Evolutionary conservation across 352 stramenopile genomes (phyloP).

Genomic region (Phytophthora constricta): DNA sequence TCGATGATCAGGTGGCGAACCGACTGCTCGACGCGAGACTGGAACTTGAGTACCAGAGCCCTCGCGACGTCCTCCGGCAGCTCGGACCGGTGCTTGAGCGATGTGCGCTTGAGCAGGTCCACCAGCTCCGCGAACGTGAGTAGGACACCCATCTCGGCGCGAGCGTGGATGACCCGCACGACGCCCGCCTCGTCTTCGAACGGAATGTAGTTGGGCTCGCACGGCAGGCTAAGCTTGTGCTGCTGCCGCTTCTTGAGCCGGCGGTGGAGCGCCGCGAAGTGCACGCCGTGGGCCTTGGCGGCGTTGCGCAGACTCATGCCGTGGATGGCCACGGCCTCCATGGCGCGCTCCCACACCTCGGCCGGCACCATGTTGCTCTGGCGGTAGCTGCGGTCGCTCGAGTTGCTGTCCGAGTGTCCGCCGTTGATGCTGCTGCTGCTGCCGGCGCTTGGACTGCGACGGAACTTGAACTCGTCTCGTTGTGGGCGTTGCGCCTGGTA

Average conservation of each 20-base stretch:
- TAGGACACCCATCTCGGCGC: conserved; percentile 70
- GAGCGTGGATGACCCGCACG: conserved; percentile 72
- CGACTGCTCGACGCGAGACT: conserved; percentile 65
- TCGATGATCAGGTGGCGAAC: conserved; percentile 69
- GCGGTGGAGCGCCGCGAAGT: conserved; percentile 74
- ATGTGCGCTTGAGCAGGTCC: conserved; percentile 64
- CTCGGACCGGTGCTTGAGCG: conserved; percentile 59
- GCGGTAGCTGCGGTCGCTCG: conserved; percentile 40
- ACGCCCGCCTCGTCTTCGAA: conserved; percentile 75
- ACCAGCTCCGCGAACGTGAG: conserved; percentile 76
- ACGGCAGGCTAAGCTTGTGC: conserved; percentile 45
- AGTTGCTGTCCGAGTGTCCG: conserved; percentile 33
- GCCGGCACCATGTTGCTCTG: conserved; percentile 65
- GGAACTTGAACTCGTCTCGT: conserved; percentile 24
- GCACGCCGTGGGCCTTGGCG: conserved; percentile 64
- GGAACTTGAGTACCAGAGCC: conserved; percentile 57
- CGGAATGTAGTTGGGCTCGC: conserved; percentile 65
- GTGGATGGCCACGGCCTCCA: conserved; percentile 70
- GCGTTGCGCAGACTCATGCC: conserved; percentile 74
- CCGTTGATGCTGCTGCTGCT: conserved; percentile 23
- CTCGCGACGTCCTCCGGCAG: conserved; percentile 47
- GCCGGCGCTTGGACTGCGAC: conserved; percentile 25
- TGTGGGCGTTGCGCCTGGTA: conserved; percentile 8
- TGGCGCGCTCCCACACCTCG: conserved; percentile 71
- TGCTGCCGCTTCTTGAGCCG: conserved; percentile 70